A percentile compares a stretch with the other conserved stretches of the same genome.
Evolutionary conservation across 2,329 filamentous ascomycete species (phyloP).

Genomic region (Nannizzia gypsea): DNA sequence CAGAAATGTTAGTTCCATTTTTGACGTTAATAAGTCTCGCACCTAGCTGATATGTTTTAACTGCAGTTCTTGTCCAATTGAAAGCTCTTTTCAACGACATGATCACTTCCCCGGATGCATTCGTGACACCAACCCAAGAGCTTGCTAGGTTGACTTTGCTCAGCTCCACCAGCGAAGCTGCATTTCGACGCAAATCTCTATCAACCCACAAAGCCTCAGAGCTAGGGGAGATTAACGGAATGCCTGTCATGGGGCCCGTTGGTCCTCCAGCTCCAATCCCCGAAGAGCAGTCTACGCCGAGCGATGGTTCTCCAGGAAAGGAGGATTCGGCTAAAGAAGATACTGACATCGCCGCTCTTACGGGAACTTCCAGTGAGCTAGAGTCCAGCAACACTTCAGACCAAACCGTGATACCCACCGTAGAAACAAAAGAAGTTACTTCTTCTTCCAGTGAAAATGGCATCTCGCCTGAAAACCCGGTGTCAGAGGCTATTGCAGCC

Average conservation of each 20-base stretch:
- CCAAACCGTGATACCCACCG: not conserved
- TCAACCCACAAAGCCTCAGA: constrained; percentile 23
- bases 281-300: constrained; percentile 5
- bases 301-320: constrained; percentile 7
- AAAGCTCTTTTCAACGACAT: constrained; percentile 58
- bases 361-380: constrained; percentile 14
- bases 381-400: constrained; percentile 6
- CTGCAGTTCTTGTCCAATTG: constrained; percentile 65
- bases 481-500: constrained; percentile 20
- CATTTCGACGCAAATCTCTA: constrained; percentile 39
- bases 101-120: constrained; percentile 49
- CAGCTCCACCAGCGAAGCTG: constrained; percentile 44
- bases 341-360: constrained; percentile 25
- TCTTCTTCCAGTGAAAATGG: not conserved
- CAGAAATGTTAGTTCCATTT: constrained; percentile 57
- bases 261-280: constrained; percentile 24
- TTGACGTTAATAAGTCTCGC: constrained; percentile 6
- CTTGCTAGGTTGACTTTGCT: constrained; percentile 71
- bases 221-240: constrained; percentile 35
- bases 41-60: constrained; percentile 4
- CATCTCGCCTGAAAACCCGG: not conserved
- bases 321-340: constrained; percentile 16
- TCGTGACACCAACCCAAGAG: constrained; percentile 60
- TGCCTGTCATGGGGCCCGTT: constrained; percentile 36
- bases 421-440: not conserved